phyloP scores from a whole-genome alignment of 106 monocot genomes.

The Acorus gramineus region DNA sequence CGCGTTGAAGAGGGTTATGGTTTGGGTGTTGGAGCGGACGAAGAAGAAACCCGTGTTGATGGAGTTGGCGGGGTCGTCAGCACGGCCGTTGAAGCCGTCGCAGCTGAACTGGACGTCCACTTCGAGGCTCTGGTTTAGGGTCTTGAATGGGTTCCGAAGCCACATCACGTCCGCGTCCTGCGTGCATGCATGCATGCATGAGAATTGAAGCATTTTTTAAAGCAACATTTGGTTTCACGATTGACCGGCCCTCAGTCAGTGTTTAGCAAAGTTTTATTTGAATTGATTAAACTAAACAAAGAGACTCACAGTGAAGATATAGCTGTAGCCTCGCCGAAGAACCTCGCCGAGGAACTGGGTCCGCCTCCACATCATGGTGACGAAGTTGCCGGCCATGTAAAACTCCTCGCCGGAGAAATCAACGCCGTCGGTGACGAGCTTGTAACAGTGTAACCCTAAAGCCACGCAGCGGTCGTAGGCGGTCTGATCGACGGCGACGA shows the following conservation, averaged over 20 bases:
- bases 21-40: neutral
- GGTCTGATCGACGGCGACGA: constrained; percentile 34
- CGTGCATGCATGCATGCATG: neutral
- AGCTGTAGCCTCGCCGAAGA: constrained; percentile 52
- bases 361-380: constrained; percentile 55
- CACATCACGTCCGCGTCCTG: constrained; percentile 2
- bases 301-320: constrained; percentile 51
- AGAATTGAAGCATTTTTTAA: no score
- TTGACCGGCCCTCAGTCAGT: no score
- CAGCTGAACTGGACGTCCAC: neutral
- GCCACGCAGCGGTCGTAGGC: constrained; percentile 29
- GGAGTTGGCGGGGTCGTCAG: neutral
- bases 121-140: neutral
- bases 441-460: constrained; percentile 37
- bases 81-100: neutral
- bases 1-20: neutral
- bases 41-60: neutral
- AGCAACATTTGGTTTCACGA: no score
- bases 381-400: constrained; percentile 34
- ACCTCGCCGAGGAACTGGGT: constrained; percentile 49
- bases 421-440: constrained; percentile 19
- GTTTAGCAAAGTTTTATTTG: no score
- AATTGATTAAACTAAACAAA: no score
- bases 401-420: constrained; percentile 36
- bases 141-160: neutral